Conservation (phyloP, 2,329 filamentous ascomycete genomes). For the Penicillium glabrum region DNA sequence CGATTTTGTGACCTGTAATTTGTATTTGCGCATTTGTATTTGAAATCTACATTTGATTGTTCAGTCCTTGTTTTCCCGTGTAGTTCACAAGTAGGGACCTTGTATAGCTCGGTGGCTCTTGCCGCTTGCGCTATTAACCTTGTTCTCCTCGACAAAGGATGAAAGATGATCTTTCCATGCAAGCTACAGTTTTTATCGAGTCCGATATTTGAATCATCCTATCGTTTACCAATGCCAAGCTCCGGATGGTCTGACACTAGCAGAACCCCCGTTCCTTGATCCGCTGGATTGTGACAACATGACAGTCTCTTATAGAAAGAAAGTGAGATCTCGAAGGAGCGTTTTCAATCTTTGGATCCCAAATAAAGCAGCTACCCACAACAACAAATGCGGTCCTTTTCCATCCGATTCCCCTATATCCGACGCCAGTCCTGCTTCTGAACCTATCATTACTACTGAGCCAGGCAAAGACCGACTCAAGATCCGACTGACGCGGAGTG, state of each 20-base stretch:
- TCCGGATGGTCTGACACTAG: slow-evolving; percentile 1
- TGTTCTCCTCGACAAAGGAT: background rate
- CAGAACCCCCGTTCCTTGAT: slow-evolving; percentile 2
- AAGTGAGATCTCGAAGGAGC: slow-evolving; percentile 22
- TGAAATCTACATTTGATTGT: slow-evolving; percentile 5
- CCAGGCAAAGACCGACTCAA: slow-evolving; percentile 28
- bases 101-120: background rate
- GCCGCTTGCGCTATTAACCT: background rate
- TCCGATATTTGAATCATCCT: background rate
- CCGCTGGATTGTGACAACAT: slow-evolving; percentile 11
- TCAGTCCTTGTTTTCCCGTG: background rate
- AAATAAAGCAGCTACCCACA: slow-evolving; percentile 17
- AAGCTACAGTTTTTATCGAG: background rate
- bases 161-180: background rate
- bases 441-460: slow-evolving; percentile 12
- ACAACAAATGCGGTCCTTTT: slow-evolving; percentile 13
- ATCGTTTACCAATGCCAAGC: slow-evolving; percentile 2
- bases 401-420: slow-evolving; percentile 24
- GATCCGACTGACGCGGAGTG: slow-evolving; percentile 32
- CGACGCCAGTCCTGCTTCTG: slow-evolving; percentile 23
- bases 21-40: slow-evolving; percentile 11
- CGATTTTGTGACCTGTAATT: slow-evolving; percentile 17
- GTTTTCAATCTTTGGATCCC: slow-evolving; percentile 25
- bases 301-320: slow-evolving; percentile 18
- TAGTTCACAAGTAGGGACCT: background rate